Conservation (phyloP, 2,329 filamentous ascomycete species). For the Leptoxyphium fumago region DNA sequence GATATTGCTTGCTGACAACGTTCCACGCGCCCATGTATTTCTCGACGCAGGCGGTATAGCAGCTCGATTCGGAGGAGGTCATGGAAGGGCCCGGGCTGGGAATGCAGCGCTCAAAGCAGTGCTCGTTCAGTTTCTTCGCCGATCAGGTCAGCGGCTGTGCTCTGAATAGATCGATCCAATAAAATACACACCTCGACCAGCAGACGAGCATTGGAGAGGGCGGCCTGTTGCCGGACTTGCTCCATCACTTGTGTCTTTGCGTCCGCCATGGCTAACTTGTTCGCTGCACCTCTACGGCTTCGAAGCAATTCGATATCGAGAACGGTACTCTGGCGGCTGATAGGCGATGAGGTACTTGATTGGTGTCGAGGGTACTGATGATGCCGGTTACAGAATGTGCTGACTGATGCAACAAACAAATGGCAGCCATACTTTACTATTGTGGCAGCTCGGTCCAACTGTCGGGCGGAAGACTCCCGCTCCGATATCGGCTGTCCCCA, state of each 20-base stretch:
- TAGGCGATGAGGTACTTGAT: too few relatives aligned
- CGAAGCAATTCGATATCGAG: too few relatives aligned
- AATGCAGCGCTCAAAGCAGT: conserved; percentile 42
- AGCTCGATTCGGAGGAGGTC: conserved; percentile 34
- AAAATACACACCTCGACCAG: conserved; percentile 31
- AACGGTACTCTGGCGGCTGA: too few relatives aligned
- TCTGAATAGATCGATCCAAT: not conserved
- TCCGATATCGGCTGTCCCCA: too few relatives aligned
- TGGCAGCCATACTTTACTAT: too few relatives aligned
- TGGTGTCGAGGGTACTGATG: too few relatives aligned
- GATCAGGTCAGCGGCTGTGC: not conserved
- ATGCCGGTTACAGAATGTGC: too few relatives aligned
- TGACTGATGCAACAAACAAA: too few relatives aligned
- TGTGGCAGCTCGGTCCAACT: too few relatives aligned
- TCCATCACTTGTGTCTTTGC: conserved; percentile 35
- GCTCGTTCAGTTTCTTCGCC: conserved; percentile 38
- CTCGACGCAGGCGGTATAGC: conserved; percentile 39
- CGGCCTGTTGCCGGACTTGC: conserved; percentile 38
- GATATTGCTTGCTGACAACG: conserved; percentile 34
- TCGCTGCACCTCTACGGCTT: too few relatives aligned
- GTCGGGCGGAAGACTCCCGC: too few relatives aligned
- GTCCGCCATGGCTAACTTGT: conserved; percentile 19
- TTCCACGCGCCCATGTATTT: conserved; percentile 43
- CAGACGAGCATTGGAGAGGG: conserved; percentile 35
- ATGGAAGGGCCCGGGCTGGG: conserved; percentile 36